phyloP scores from a whole-genome alignment of 176 grass and related monocot genomes.

The Elymus sibiricus region DNA sequence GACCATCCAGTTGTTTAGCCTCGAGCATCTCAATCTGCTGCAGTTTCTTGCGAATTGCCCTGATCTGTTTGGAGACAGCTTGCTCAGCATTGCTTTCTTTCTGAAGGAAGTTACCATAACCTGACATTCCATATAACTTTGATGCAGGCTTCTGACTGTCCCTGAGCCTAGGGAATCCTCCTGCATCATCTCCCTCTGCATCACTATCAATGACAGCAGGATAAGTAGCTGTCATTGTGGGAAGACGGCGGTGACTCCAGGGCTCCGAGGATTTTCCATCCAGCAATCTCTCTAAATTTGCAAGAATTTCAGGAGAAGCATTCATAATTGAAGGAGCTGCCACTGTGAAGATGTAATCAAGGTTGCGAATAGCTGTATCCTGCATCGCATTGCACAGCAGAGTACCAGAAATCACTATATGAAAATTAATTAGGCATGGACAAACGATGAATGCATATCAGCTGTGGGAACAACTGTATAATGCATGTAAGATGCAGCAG shows the following conservation, averaged over 20 bases:
- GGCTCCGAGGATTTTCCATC: constrained; percentile 75
- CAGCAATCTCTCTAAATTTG: constrained; percentile 69
- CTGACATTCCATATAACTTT: constrained; percentile 53
- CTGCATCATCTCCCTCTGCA: constrained; percentile 57
- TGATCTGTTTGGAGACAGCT: constrained; percentile 75
- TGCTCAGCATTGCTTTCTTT: constrained; percentile 60
- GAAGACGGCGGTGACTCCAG: constrained; percentile 86
- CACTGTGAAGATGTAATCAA: constrained; percentile 93
- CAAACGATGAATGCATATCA: constrained; percentile 6
- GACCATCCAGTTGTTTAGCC: constrained; percentile 65
- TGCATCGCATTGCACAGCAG: constrained; percentile 36
- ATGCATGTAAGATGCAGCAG: constrained; percentile 1
- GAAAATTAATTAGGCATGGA: constrained; percentile 2
- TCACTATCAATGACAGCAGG: constrained; percentile 79
- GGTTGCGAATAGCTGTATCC: constrained; percentile 90
- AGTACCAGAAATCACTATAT: constrained; percentile 13
- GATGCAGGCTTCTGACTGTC: constrained; percentile 42
- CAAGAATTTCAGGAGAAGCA: constrained; percentile 80
- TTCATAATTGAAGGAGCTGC: constrained; percentile 66
- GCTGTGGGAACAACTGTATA: neutral
- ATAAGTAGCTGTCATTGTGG: constrained; percentile 86
- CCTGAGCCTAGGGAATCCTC: constrained; percentile 43
- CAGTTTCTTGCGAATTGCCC: constrained; percentile 86
- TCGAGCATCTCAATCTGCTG: constrained; percentile 99
- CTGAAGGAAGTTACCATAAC: constrained; percentile 60